A percentile compares a stretch with the other conserved stretches of the same genome.
These are phyloP conservation scores for Strobilomyces dryophilus DNA, from an alignment of 768 basidiomycete genomes.

Conservation along the genomic window DNA sequence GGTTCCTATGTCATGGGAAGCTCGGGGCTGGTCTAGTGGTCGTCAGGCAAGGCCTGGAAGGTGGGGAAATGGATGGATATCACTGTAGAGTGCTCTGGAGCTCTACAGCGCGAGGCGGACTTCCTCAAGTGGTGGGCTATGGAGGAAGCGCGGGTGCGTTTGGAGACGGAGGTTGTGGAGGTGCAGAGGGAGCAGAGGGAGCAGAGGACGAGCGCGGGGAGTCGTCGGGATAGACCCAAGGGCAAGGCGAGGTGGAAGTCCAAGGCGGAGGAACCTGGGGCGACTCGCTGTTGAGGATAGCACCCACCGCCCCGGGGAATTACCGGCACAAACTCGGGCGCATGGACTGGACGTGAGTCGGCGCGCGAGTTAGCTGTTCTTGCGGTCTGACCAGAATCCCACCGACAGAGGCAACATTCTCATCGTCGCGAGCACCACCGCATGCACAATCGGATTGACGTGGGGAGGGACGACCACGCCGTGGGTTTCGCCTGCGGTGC, in stretches of 20 bases:
- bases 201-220: not conserved
- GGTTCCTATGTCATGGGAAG: too few species aligned
- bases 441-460: slow-evolving; percentile 32
- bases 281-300: not conserved
- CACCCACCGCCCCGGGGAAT: slow-evolving; percentile 25
- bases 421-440: slow-evolving; percentile 28
- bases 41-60: too few species aligned
- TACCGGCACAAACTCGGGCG: slow-evolving; percentile 30
- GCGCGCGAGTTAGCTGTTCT: not conserved
- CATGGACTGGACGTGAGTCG: slow-evolving; percentile 38
- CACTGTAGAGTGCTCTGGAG: too few species aligned
- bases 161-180: slow-evolving; percentile 36
- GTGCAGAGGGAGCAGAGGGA: not conserved
- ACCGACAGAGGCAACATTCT: slow-evolving; percentile 33
- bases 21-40: too few species aligned
- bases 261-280: slow-evolving; percentile 1
- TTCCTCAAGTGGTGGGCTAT: slow-evolving; percentile 89
- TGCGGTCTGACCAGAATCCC: not conserved
- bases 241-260: slow-evolving; percentile 7
- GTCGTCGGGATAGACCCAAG: slow-evolving; percentile 1
- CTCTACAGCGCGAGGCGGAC: slow-evolving; percentile 68
- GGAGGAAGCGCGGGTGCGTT: slow-evolving; percentile 69
- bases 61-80: too few species aligned
- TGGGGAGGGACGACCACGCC: slow-evolving; percentile 41
- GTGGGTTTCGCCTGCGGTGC: slow-evolving; percentile 38